Base-by-base conservation (phyloP, 2,329 filamentous ascomycete species). In the Pyricularia grisea region DNA sequence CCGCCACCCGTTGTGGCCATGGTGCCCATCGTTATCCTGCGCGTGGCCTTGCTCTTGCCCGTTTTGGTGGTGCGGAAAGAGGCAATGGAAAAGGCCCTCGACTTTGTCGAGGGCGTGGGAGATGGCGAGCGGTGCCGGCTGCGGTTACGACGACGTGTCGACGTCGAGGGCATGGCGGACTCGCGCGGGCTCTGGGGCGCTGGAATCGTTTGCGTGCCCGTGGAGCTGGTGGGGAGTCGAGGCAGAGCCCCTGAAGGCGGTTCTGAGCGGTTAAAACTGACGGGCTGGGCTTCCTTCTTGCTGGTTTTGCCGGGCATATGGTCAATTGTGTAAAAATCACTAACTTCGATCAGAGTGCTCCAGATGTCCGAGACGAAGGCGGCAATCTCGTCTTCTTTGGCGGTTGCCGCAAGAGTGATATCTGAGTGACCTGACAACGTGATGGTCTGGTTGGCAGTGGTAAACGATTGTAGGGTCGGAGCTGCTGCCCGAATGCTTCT, bases 371-470 rank as follows among this genome's bases (percentile, higher is more conserved):
- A 81, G 33, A 89, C 79, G 70, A 89, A 86, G 0, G 78, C 81
- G 0, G 82, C 79, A 42, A 88, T 83, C 72, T 89, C 87, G 3
- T 78, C 74, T 17, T 84, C 82, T 9, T 80, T 84, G 3, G 87
- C 87, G 1, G 80, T 81, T 2, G 84, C 85, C 0, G 85, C 83
- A 28, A 90, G 79, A 11, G 88, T 78, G 72, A 85, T 87, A 74
- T 89, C 86, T 61, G 84, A 85, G 69, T 83, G 83, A 0, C 83
- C 25, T 11, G 65, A 81, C 30, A 85, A 80, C 0, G 78, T 71
- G 58, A 78, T 73, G 55, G 74, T 73, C 14, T 73, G 74, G 11
- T 76, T 73, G 36, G 71, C 73, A n/a, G 73, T 73, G 17, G 68
- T 55, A 4, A 66, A 63, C 2, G 68, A 42, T 10, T 69, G 36